phyloP scores from a whole-genome alignment of 2,329 filamentous ascomycete species.

The Penicillium sp. region DNA sequence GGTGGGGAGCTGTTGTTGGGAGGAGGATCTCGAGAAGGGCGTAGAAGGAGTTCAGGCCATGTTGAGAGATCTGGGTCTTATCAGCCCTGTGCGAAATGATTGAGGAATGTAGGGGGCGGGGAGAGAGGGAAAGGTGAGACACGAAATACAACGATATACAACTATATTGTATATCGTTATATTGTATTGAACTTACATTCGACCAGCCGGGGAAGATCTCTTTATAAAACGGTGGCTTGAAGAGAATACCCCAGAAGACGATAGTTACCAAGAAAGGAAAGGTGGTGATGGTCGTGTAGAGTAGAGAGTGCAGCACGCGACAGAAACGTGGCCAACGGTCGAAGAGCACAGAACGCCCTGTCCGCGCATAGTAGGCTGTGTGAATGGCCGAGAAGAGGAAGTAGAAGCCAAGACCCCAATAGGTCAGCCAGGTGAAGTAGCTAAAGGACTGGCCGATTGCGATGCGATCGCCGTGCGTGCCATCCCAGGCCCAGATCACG shows the following conservation, averaged over 20 bases:
- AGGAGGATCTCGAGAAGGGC: conserved; percentile 73
- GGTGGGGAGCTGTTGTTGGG: conserved; percentile 61
- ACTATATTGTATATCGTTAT: not conserved
- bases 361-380: conserved; percentile 63
- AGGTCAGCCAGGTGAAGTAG: conserved; percentile 79
- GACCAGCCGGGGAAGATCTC: conserved; percentile 55
- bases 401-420: conserved; percentile 82
- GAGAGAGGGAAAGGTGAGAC: not conserved
- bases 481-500: conserved; percentile 66
- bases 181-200: conserved; percentile 36
- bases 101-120: conserved; percentile 4
- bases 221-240: conserved; percentile 52
- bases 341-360: conserved; percentile 54
- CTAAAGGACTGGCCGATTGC: conserved; percentile 62
- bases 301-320: conserved; percentile 63
- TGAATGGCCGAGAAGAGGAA: conserved; percentile 66
- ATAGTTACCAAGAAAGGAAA: conserved; percentile 68
- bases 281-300: conserved; percentile 62
- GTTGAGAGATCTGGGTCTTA: conserved; percentile 59
- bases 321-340: conserved; percentile 59
- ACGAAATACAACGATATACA: too few species aligned
- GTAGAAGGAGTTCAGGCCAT: conserved; percentile 70
- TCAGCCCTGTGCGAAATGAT: not conserved
- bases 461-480: conserved; percentile 51
- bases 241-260: conserved; percentile 68